Percentiles rank a stretch among this genome's conserved stretches.
phyloP scores from a whole-genome alignment of 345 rosid genomes.

The Sonneratia alba region DNA sequence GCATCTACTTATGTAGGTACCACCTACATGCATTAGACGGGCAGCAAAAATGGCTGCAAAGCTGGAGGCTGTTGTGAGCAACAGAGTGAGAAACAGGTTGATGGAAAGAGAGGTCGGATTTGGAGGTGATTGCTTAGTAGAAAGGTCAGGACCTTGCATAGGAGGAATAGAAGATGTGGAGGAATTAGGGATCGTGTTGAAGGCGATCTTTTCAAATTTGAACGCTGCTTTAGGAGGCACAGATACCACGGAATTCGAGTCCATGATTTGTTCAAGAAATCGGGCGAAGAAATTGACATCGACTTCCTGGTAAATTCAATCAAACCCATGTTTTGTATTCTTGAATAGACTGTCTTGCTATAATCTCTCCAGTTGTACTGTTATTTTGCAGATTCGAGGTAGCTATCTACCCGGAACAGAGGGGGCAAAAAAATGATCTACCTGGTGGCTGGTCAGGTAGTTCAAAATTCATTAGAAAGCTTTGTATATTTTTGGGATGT shows the following conservation, averaged over 20 bases:
- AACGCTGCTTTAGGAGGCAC: constrained; percentile 28
- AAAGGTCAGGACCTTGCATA: constrained; percentile 3
- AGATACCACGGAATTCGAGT: constrained; percentile 25
- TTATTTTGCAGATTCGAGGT: background rate
- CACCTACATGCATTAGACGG: constrained; percentile 54
- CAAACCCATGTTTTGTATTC: background rate
- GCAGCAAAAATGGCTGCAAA: constrained; percentile 61
- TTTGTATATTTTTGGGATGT: background rate
- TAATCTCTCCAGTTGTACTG: background rate
- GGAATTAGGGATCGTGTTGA: constrained; percentile 22
- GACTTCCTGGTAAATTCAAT: background rate
- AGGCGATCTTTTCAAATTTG: constrained; percentile 36
- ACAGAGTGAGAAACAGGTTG: constrained; percentile 23
- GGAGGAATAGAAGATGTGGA: constrained; percentile 14
- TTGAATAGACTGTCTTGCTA: too few species aligned
- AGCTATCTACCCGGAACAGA: background rate
- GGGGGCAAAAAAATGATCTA: too few species aligned
- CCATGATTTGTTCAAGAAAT: constrained; percentile 35
- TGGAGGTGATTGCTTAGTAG: constrained; percentile 16
- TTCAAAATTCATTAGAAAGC: background rate
- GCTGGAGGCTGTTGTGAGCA: constrained; percentile 47
- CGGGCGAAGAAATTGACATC: constrained; percentile 29
- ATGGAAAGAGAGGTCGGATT: constrained; percentile 9
- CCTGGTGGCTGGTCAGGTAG: background rate
- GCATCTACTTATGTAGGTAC: constrained; percentile 41